Percentiles rank a stretch among this genome's conserved stretches.
Evolutionary conservation across 768 basidiomycete species (phyloP).

Genomic region (Clitopilus passeckerianus): DNA sequence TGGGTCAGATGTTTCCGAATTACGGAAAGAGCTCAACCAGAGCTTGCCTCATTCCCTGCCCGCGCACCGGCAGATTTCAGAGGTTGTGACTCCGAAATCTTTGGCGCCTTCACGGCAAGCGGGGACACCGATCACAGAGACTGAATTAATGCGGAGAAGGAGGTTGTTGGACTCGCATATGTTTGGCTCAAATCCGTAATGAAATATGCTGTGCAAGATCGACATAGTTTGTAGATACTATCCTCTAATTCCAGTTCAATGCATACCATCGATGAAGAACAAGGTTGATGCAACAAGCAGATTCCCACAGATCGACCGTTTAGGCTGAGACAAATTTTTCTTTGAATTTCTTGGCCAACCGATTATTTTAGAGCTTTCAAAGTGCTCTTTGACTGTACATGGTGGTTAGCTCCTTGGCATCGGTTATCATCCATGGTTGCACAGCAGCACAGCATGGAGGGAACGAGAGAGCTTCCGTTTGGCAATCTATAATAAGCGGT

Average conservation of each 20-base stretch:
- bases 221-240: not conserved
- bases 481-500: slow-evolving; percentile 24
- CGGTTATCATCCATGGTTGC: slow-evolving; percentile 14
- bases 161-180: slow-evolving; percentile 75
- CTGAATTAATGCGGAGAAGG: slow-evolving; percentile 72
- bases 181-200: slow-evolving; percentile 32
- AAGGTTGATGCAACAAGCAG: too few species aligned
- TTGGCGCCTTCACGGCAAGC: slow-evolving; percentile 27
- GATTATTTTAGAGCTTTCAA: too few species aligned
- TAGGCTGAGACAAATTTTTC: too few species aligned
- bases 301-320: too few species aligned
- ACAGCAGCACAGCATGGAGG: slow-evolving; percentile 26
- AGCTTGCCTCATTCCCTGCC: not conserved
- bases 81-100: not conserved
- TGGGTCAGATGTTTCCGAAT: not conserved
- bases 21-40: not conserved
- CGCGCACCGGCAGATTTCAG: not conserved
- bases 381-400: not conserved
- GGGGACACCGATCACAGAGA: slow-evolving; percentile 72
- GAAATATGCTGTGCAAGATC: not conserved
- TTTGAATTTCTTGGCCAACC: too few species aligned
- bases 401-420: slow-evolving; percentile 1
- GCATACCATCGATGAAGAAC: too few species aligned
- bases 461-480: slow-evolving; percentile 13
- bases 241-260: not conserved